phyloP scores from a whole-genome alignment of 176 grass and related monocot species.

The Tuctoria greenei region DNA sequence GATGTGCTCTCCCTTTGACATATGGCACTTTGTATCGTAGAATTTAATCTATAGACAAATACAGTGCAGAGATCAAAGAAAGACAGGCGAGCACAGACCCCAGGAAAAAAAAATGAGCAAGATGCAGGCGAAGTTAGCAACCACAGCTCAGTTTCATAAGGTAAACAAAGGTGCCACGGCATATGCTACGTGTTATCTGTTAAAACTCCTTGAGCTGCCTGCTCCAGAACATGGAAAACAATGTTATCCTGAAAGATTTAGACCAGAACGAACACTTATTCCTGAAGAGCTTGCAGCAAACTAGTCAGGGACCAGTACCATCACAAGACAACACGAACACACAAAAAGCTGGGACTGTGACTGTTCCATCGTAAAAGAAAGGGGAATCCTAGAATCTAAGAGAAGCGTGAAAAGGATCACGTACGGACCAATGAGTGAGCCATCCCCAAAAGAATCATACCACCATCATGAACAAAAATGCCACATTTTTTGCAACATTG shows the following conservation, averaged over 20 bases:
- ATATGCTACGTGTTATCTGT: not conserved
- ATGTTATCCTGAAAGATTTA: not conserved
- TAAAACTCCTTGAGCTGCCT: not conserved
- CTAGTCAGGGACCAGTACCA: not conserved
- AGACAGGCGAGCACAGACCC: not conserved
- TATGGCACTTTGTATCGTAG: not conserved
- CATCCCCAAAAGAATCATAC: slow-evolving; percentile 25
- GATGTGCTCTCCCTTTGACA: slow-evolving; percentile 1
- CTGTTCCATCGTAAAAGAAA: slow-evolving; percentile 5
- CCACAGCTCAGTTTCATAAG: not conserved
- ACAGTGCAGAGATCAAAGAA: not conserved
- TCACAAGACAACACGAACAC: not conserved
- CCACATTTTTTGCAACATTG: not conserved
- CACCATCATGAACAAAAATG: not conserved
- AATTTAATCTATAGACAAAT: slow-evolving; percentile 3
- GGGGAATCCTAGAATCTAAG: not conserved
- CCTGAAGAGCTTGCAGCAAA: not conserved
- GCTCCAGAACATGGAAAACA: not conserved
- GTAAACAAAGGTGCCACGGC: not conserved
- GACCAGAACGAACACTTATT: not conserved
- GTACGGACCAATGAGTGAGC: not conserved
- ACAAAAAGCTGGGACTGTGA: not conserved
- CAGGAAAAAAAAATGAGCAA: not conserved
- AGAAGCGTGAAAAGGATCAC: not conserved
- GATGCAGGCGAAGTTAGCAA: slow-evolving; percentile 4